These are phyloP conservation scores for Dalbergia oliveri DNA, from an alignment of 306 rosid genomes.

Conservation along the genomic window DNA sequence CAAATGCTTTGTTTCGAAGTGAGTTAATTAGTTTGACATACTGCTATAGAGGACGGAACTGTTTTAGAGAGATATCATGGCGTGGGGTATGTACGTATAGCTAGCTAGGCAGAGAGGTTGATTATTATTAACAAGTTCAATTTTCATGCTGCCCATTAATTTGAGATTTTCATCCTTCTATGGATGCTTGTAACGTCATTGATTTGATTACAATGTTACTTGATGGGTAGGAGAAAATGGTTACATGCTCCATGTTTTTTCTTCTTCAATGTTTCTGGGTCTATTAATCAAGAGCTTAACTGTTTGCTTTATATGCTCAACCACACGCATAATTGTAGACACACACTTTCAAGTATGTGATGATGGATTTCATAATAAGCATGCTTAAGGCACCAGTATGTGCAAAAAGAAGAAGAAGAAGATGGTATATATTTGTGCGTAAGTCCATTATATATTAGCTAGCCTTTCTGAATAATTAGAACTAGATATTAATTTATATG, in stretches of 20 bases:
- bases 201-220: conserved; percentile 6
- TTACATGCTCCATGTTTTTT: conserved; percentile 10
- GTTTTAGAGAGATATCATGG: conserved; percentile 21
- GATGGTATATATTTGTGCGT: neutral
- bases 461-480: neutral
- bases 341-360: neutral
- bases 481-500: neutral
- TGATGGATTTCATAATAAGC: neutral
- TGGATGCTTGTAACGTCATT: conserved; percentile 26
- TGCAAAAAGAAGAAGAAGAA: too few relatives aligned
- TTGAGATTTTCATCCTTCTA: conserved; percentile 40
- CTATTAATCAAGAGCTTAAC: neutral
- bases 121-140: conserved; percentile 14
- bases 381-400: neutral
- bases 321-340: neutral
- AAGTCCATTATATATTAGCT: neutral
- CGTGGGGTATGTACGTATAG: neutral
- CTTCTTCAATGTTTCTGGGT: neutral
- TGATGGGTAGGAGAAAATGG: neutral
- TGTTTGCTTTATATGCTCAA: conserved; percentile 3
- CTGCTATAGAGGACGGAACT: conserved; percentile 20
- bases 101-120: conserved; percentile 9
- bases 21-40: conserved; percentile 25
- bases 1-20: conserved; percentile 15
- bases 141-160: conserved; percentile 30